Evolutionary conservation across 108 stramenopile genomes (phyloP), one percentile per base, ranked within the genome.

Genomic region (Skeletonema costatum): DNA sequence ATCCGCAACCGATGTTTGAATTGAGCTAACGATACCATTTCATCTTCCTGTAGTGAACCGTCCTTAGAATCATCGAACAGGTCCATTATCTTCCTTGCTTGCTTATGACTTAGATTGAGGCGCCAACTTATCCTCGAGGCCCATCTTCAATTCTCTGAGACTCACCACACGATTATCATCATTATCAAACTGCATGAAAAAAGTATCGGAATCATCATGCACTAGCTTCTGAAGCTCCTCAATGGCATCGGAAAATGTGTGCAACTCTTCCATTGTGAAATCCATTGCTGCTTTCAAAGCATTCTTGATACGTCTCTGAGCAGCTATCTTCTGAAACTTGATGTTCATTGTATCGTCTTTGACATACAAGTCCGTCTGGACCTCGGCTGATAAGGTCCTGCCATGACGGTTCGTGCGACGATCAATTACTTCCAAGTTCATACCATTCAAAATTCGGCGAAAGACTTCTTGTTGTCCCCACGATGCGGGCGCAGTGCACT

Each of bases 381-480:
- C 68, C 19, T 17, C 14, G 6, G 74, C 74, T 68, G 68, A 38
- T 0, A 75, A 1, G 5, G 60, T 60, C 14, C 71, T 56, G 33
- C 74, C 74, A 39, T 61, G 50, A 6, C 68, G 67, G 59, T 75
- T 68, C 50, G 67, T 70, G 7, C 68, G 67, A 14, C 74, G 74
- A 7, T 87, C 87, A 11, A 87, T 73, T 25, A 87, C 74, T 19
- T 71, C 53, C 11, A 87, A 59, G 9, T 78, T 81, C 16, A 68
- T 25, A 42, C 85, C 81, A 31, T 66, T 80, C 36, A 84, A 16
- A 36, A 50, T 60, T 30, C 60, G 64, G 12, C 70, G 38, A 12
- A 87, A 78, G 9, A 66, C 36, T 14, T 87, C 84, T 50, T 85
- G 83, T 44, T 85, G 19, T 30, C 80, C 76, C 83, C 76, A 82